These are phyloP conservation scores for Rhamnella rubrinervis DNA, from an alignment of 331 rosid genomes.

Conservation along the genomic window DNA sequence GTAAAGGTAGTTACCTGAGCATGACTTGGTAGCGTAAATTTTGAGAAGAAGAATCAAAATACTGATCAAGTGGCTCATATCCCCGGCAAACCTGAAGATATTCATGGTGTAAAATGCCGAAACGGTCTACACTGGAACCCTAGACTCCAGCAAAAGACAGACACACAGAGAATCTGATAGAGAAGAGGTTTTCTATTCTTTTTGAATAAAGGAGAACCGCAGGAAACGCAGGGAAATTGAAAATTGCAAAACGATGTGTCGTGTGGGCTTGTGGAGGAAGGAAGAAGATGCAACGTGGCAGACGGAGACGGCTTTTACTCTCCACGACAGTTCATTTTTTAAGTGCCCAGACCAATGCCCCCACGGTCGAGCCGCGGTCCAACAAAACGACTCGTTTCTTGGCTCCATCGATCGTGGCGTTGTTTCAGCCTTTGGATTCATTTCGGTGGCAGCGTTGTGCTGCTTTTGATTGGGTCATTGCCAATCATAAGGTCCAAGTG, in stretches of 20 bases:
- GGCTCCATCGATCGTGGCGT: neutral
- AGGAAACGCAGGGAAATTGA: constrained; percentile 4
- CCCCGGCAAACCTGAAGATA: constrained; percentile 84
- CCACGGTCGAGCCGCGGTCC: no score
- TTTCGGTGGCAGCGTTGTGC: neutral
- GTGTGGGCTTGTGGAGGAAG: neutral
- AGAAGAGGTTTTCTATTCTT: no score
- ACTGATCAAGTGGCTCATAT: constrained; percentile 81
- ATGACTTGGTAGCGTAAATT: constrained; percentile 87
- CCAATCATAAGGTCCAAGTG: no score
- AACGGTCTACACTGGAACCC: constrained; percentile 19
- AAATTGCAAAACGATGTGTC: neutral
- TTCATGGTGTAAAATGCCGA: constrained; percentile 49
- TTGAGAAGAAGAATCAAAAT: constrained; percentile 78
- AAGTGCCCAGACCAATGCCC: no score
- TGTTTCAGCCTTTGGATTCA: neutral
- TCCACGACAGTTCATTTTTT: constrained; percentile 12
- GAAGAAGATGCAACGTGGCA: constrained; percentile 28
- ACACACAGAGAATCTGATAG: neutral
- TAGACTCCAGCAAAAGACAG: constrained; percentile 18
- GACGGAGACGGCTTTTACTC: constrained; percentile 5
- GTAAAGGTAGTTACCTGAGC: constrained; percentile 58
- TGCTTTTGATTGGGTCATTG: no score
- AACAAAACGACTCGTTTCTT: no score
- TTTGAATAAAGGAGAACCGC: no score